These are phyloP conservation scores for Exophiala sideris DNA, from an alignment of 2,329 filamentous ascomycete genomes.

Conservation along the genomic window DNA sequence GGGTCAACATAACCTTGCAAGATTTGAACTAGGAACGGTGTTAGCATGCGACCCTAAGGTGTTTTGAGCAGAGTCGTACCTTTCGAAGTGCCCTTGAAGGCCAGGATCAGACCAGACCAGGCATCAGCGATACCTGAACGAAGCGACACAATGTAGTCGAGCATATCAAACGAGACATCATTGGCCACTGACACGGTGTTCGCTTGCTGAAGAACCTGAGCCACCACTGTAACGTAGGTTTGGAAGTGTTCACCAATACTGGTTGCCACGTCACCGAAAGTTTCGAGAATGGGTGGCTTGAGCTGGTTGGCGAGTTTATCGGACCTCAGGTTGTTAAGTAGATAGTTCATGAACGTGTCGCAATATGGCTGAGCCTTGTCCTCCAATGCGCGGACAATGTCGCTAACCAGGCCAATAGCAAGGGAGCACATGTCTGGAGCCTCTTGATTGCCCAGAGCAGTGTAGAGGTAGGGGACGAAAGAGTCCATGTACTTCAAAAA, in stretches of 20 bases:
- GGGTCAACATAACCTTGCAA: constrained; percentile 75
- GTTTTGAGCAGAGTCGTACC: constrained; percentile 31
- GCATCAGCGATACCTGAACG: constrained; percentile 99
- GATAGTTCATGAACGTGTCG: constrained; percentile 96
- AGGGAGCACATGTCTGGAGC: constrained; percentile 92
- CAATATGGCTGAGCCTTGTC: constrained; percentile 91
- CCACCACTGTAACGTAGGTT: constrained; percentile 87
- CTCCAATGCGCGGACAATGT: constrained; percentile 88
- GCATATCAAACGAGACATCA: constrained; percentile 89
- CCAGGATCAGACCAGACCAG: constrained; percentile 94
- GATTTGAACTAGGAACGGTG: constrained; percentile 54
- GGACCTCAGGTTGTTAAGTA: constrained; percentile 88
- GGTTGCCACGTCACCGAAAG: constrained; percentile 95
- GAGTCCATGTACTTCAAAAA: constrained; percentile 98
- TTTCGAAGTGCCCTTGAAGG: constrained; percentile 69
- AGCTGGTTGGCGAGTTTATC: constrained; percentile 88
- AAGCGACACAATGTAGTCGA: constrained; percentile 91
- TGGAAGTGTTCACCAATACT: constrained; percentile 91
- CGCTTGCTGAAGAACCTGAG: constrained; percentile 89
- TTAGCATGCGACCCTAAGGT: constrained; percentile 2
- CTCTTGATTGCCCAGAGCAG: constrained; percentile 90
- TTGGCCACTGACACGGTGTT: constrained; percentile 73
- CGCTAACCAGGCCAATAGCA: constrained; percentile 95
- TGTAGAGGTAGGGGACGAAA: constrained; percentile 89
- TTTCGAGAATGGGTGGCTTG: constrained; percentile 96